These are phyloP conservation scores for Phytophthora macrochlamydospora DNA, from an alignment of 352 stramenopile genomes.

Conservation along the genomic window DNA sequence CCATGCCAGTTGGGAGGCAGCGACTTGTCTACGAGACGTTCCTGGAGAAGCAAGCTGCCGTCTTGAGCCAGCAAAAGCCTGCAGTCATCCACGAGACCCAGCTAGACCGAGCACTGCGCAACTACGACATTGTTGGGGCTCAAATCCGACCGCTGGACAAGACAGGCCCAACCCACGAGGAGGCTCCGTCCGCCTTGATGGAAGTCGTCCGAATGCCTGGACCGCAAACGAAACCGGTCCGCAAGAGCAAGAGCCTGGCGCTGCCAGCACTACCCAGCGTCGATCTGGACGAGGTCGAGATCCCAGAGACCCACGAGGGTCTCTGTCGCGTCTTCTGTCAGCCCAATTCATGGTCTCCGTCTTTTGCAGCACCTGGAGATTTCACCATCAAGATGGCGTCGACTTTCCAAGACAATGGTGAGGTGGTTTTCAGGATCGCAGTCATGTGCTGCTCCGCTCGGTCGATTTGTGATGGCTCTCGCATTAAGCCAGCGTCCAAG, in stretches of 20 bases:
- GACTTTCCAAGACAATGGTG: conserved; percentile 42
- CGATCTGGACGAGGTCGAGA: conserved; percentile 62
- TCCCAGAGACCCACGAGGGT: conserved; percentile 69
- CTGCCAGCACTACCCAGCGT: conserved; percentile 26
- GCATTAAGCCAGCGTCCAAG: conserved; percentile 42
- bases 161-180: conserved; percentile 2
- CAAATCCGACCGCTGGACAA: conserved; percentile 28
- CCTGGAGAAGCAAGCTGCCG: conserved; percentile 25
- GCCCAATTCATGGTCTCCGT: conserved; percentile 69
- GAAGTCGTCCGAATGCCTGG: conserved; percentile 27
- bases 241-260: conserved; percentile 22
- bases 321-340: conserved; percentile 73
- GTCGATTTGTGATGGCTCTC: conserved; percentile 52
- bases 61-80: conserved; percentile 4
- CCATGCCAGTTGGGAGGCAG: conserved; percentile 7
- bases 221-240: conserved; percentile 15
- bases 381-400: conserved; percentile 78
- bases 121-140: conserved; percentile 26
- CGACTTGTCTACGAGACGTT: conserved; percentile 43
- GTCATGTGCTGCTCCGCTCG: conserved; percentile 64
- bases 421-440: conserved; percentile 55
- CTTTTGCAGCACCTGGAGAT: conserved; percentile 74
- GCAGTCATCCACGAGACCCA: conserved; percentile 1
- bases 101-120: conserved; percentile 25
- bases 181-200: conserved; percentile 20